Conservation (phyloP, 73 alveolate genomes). For the Paramecium primaurelia region DNA sequence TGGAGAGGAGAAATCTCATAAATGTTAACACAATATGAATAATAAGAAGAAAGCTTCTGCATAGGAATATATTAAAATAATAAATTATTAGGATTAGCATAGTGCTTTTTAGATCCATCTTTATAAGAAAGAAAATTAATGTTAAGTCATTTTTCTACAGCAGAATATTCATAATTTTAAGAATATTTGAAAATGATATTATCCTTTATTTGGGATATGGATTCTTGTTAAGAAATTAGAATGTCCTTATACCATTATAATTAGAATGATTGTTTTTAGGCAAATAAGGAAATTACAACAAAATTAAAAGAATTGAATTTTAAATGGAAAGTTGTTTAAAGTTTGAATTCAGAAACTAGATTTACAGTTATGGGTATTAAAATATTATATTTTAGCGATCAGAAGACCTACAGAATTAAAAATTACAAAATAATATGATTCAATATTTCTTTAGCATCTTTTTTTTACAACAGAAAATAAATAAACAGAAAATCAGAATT, state of each 20-base stretch:
- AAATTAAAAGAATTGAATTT: conserved; percentile 4
- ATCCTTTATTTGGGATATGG: neutral
- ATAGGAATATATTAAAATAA: neutral
- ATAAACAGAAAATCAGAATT: neutral
- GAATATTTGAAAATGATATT: neutral
- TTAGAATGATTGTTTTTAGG: neutral
- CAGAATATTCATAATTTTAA: neutral
- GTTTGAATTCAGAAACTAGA: conserved; percentile 26
- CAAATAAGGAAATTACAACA: neutral
- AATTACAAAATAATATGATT: neutral
- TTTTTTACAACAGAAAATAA: neutral
- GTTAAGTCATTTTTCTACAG: neutral
- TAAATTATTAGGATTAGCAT: neutral
- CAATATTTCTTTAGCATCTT: neutral
- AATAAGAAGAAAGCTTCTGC: neutral
- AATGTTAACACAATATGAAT: neutral
- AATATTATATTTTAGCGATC: neutral
- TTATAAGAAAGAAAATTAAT: neutral
- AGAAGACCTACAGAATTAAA: neutral
- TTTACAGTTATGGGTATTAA: conserved; percentile 2
- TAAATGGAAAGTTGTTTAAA: conserved; percentile 10
- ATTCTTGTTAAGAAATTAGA: conserved; percentile 12
- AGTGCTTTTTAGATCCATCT: neutral
- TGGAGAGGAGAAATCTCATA: neutral
- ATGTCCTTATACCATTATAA: neutral